Percentiles rank a stretch among this genome's conserved stretches.
phyloP scores from a whole-genome alignment of 305 asterid species.

The Withania somnifera region DNA sequence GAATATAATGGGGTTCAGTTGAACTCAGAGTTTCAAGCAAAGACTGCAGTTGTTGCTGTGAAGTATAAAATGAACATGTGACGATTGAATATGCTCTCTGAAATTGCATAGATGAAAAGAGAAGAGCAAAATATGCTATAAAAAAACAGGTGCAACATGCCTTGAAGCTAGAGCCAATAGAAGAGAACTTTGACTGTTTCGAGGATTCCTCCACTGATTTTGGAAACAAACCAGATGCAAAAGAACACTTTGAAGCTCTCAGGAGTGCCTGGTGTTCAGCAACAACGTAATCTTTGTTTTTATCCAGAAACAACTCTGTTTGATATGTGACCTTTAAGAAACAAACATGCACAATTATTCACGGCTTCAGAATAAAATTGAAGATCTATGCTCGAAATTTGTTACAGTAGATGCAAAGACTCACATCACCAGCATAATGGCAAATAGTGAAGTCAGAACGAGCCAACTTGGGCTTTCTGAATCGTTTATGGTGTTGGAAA shows the following conservation, averaged over 20 bases:
- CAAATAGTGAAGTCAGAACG: constrained; percentile 88
- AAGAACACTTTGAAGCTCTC: constrained; percentile 75
- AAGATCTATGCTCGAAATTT: constrained; percentile 3
- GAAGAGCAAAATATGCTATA: background rate
- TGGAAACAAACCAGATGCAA: constrained; percentile 74
- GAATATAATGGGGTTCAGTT: constrained; percentile 92
- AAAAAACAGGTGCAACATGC: constrained; percentile 19
- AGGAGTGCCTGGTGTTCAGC: constrained; percentile 95
- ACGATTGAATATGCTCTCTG: constrained; percentile 1
- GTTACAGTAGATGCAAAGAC: constrained; percentile 26
- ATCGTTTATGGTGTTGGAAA: constrained; percentile 71
- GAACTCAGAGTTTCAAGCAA: constrained; percentile 80
- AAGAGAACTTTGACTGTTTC: constrained; percentile 86
- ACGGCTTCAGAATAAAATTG: background rate
- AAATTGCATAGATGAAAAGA: background rate
- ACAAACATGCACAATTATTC: background rate
- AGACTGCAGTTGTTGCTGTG: constrained; percentile 90
- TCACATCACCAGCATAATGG: constrained; percentile 98
- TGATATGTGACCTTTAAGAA: constrained; percentile 80
- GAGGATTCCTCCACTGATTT: constrained; percentile 67
- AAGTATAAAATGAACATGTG: constrained; percentile 11
- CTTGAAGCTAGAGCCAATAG: constrained; percentile 95
- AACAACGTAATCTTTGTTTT: constrained; percentile 91
- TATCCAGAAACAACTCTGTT: constrained; percentile 88
- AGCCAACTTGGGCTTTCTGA: constrained; percentile 89